Evolutionary conservation across 2,329 filamentous ascomycete genomes (phyloP), one percentile per base, ranked within the genome.

Genomic region (Aspergillus sp.): DNA sequence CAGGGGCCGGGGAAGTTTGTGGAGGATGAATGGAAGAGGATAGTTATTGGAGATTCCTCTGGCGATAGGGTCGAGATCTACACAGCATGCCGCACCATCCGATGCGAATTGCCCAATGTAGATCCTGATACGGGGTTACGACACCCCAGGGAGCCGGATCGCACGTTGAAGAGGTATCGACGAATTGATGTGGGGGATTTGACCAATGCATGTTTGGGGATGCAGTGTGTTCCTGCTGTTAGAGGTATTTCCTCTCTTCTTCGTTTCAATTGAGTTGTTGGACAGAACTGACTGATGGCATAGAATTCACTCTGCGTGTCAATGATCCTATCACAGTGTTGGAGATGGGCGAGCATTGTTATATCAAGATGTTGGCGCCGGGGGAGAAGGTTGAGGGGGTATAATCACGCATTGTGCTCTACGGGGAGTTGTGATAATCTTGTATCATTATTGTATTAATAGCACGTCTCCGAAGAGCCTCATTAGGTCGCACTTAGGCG

Each of bases 21-120:
- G 5, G 86, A 88, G 69, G 85, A 88, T 64, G 64, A 73, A 21
- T 88, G 85, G 85, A 84, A 82, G 58, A 74, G 74, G n/a, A 78
- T 86, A 23, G 68, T 69, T 17, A n/a, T 60, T 48, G 38, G 41
- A 10, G 28, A 7, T 30, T 30, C 28, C 10, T 30, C 28, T 30
- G 76, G 30, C 4, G 32, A 56, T 1, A 63, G 60, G 0, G 60
- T 70, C 2, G 70, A 76, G 48, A 69, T 78, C 23, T 76, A 86
- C 63, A 80, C 85, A 10, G 80, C 80, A 2, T 86, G 83, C 69
- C 81, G 84, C n/a, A 86, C 85, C 10, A 80, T 84, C 3, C 78
- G 85, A 49, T 87, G 85, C 70, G 80, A 79, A 49, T 68, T 88
- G 15, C 84, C 85, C 0, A 87, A 87, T 67, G 84, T 86, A 2